Percentiles rank a stretch among this genome's conserved stretches.
Evolutionary conservation across 495 filamentous ascomycete species (phyloP).

Genomic region (Hypoxylon perforatum): DNA sequence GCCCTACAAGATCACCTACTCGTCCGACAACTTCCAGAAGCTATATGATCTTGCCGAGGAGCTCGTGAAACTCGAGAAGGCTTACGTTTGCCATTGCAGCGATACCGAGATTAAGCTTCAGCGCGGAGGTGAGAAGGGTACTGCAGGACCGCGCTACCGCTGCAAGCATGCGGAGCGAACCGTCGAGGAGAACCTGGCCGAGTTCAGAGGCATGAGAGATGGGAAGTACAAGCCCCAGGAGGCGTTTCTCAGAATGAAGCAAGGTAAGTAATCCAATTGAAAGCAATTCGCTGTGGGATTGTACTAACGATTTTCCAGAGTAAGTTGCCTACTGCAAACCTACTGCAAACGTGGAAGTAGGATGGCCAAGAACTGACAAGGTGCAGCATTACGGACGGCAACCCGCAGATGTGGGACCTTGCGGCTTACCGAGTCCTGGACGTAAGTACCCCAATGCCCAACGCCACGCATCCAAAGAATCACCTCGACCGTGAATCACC

Average conservation of each 20-base stretch:
- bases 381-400: slow-evolving; percentile 57
- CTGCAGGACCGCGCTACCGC: slow-evolving; percentile 73
- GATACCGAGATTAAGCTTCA: slow-evolving; percentile 83
- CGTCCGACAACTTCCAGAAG: slow-evolving; percentile 82
- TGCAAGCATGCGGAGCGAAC: slow-evolving; percentile 82
- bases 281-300: slow-evolving; percentile 41
- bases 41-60: slow-evolving; percentile 91
- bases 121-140: slow-evolving; percentile 76
- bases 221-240: slow-evolving; percentile 89
- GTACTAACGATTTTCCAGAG: slow-evolving; percentile 70
- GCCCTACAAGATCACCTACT: slow-evolving; percentile 81
- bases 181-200: slow-evolving; percentile 77
- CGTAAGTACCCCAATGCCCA: slow-evolving; percentile 40
- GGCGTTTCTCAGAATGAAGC: slow-evolving; percentile 94
- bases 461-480: not conserved
- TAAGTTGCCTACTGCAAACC: slow-evolving; percentile 71
- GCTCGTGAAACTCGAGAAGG: slow-evolving; percentile 72
- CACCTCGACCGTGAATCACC: not conserved
- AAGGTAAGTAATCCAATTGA: slow-evolving; percentile 58
- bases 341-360: slow-evolving; percentile 67
- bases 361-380: slow-evolving; percentile 66
- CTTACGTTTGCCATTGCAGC: slow-evolving; percentile 55
- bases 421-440: slow-evolving; percentile 82
- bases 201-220: slow-evolving; percentile 92
- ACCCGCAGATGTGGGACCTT: slow-evolving; percentile 73